Evolutionary conservation across 2,329 filamentous ascomycete genomes (phyloP).

Genomic region (Aspergillus amoenus): DNA sequence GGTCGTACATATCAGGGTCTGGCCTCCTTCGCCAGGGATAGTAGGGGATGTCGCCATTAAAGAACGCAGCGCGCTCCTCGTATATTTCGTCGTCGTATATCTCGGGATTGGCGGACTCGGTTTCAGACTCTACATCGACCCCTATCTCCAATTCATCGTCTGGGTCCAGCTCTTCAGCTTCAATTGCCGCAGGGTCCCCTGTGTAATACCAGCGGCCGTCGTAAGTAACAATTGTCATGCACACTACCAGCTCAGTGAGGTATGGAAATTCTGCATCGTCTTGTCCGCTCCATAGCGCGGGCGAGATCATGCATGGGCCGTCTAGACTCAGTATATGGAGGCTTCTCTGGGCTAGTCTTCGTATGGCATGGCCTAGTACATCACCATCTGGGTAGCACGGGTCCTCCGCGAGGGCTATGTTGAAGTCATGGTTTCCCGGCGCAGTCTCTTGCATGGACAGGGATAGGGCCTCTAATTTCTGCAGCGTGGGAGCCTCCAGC

Average conservation of each 20-base stretch:
- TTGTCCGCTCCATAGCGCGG: not conserved
- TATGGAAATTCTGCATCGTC: not conserved
- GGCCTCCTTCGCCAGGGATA: too few species aligned
- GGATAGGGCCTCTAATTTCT: not conserved
- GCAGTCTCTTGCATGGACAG: not conserved
- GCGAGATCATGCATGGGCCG: not conserved
- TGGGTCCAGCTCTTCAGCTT: too few species aligned
- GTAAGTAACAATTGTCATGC: not conserved
- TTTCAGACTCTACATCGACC: too few species aligned
- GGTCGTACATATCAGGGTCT: too few species aligned
- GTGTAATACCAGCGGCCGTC: conserved; percentile 5
- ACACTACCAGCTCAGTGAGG: not conserved
- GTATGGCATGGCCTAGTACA: not conserved
- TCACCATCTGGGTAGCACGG: not conserved
- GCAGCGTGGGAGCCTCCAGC: not conserved
- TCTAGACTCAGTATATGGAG: not conserved
- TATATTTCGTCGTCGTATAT: too few species aligned
- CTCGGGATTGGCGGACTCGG: too few species aligned
- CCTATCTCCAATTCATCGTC: too few species aligned
- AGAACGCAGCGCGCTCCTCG: too few species aligned
- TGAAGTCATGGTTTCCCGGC: not conserved
- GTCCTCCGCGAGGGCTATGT: not conserved
- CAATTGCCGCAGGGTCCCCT: not conserved
- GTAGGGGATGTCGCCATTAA: too few species aligned
- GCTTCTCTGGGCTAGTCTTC: not conserved